phyloP scores from a whole-genome alignment of 1,284 basidiomycete genomes.

The Paramarasmius palmivorus region DNA sequence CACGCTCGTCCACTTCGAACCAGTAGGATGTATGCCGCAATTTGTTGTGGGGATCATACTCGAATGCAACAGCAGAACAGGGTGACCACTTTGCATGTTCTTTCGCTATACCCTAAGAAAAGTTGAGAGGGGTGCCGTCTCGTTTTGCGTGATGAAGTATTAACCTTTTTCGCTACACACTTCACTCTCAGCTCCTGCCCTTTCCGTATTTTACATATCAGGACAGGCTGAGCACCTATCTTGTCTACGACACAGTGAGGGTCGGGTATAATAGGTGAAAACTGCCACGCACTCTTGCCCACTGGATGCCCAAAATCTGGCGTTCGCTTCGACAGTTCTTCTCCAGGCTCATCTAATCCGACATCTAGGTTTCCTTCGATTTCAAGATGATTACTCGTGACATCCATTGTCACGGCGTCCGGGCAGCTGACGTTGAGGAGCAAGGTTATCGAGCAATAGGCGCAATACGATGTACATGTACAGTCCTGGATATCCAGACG shows the following conservation, averaged over 20 bases:
- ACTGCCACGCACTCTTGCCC: conserved; percentile 65
- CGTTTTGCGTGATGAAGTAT: background rate
- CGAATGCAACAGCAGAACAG: conserved; percentile 92
- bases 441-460: conserved; percentile 80
- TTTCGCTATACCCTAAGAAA: conserved; percentile 87
- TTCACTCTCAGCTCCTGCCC: conserved; percentile 89
- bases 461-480: conserved; percentile 77
- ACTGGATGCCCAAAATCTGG: conserved; percentile 85
- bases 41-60: conserved; percentile 99
- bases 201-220: conserved; percentile 91
- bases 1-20: conserved; percentile 82
- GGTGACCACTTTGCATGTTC: conserved; percentile 99
- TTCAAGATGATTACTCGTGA: conserved; percentile 80
- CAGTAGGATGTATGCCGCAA: conserved; percentile 95
- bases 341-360: conserved; percentile 48
- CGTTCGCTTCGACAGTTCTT: conserved; percentile 72
- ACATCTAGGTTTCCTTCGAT: conserved; percentile 44
- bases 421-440: conserved; percentile 72
- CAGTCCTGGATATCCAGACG: conserved; percentile 65
- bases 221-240: conserved; percentile 63
- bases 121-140: conserved; percentile 3
- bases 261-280: conserved; percentile 2
- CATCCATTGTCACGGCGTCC: conserved; percentile 71
- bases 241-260: conserved; percentile 46
- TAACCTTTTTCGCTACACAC: conserved; percentile 92